phyloP scores from a whole-genome alignment of 192 early-diverging fungal genomes.

The Diversispora epigaea region DNA sequence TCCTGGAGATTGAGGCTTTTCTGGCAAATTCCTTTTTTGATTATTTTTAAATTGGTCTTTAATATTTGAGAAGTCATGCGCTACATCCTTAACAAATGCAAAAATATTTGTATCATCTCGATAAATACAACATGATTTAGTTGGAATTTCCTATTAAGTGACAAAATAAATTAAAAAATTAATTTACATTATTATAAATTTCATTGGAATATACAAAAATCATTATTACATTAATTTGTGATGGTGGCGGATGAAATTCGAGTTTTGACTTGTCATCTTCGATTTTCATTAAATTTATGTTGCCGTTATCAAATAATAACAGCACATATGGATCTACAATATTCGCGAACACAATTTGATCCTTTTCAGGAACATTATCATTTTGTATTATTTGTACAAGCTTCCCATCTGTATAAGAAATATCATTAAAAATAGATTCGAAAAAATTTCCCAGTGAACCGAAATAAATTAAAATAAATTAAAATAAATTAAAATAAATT shows the following conservation, averaged over 20 bases:
- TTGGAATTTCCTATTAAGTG: slow-evolving; percentile 33
- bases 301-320: slow-evolving; percentile 64
- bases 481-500: too few species aligned
- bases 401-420: slow-evolving; percentile 48
- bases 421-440: too few species aligned
- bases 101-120: slow-evolving; percentile 47
- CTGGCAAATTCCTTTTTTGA: slow-evolving; percentile 33
- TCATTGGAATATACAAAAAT: not conserved
- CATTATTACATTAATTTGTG: slow-evolving; percentile 44
- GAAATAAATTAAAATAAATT: too few species aligned
- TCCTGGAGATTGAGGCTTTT: not conserved
- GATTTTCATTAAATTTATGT: slow-evolving; percentile 58
- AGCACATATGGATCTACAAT: slow-evolving; percentile 83
- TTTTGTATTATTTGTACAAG: slow-evolving; percentile 52
- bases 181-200: not conserved
- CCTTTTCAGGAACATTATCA: slow-evolving; percentile 43
- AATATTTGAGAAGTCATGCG: not conserved
- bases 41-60: slow-evolving; percentile 24
- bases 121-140: slow-evolving; percentile 50
- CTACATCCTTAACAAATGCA: slow-evolving; percentile 35
- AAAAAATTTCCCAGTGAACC: too few species aligned
- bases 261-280: slow-evolving; percentile 53
- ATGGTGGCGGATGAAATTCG: slow-evolving; percentile 37
- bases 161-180: not conserved
- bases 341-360: slow-evolving; percentile 65